Conservation (phyloP, 2,329 filamentous ascomycete genomes). For the Arthrobotrys pseudoclavata region DNA sequence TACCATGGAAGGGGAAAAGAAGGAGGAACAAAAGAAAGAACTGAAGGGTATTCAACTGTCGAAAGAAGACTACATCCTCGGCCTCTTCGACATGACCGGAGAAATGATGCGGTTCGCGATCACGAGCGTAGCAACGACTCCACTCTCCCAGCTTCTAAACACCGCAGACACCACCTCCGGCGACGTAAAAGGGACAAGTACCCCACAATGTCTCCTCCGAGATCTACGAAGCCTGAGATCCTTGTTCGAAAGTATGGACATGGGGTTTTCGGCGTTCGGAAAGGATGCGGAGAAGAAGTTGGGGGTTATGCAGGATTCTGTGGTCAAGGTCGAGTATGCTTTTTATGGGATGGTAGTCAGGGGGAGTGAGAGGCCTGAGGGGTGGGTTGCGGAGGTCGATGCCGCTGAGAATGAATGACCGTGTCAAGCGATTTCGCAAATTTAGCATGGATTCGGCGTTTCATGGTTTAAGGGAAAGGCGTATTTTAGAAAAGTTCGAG, state of each 20-base stretch:
- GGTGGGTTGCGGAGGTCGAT: constrained; percentile 86
- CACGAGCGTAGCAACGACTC: constrained; percentile 81
- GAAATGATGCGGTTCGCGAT: constrained; percentile 98
- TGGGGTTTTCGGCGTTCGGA: constrained; percentile 76
- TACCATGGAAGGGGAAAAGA: background rate
- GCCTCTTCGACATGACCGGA: constrained; percentile 92
- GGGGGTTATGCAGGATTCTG: constrained; percentile 85
- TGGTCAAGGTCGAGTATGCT: constrained; percentile 92
- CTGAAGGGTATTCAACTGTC: constrained; percentile 75
- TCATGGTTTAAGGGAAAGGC: constrained; percentile 4
- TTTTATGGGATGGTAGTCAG: constrained; percentile 89
- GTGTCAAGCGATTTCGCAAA: background rate
- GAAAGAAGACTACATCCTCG: constrained; percentile 87
- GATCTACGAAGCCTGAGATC: constrained; percentile 62
- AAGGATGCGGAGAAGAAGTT: constrained; percentile 83
- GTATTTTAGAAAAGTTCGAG: background rate
- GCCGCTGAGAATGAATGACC: constrained; percentile 41
- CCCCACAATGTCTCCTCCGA: constrained; percentile 25
- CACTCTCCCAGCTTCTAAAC: constrained; percentile 67
- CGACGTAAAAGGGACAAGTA: constrained; percentile 60
- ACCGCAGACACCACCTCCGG: constrained; percentile 64
- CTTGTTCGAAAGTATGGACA: constrained; percentile 72
- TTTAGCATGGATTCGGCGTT: constrained; percentile 19
- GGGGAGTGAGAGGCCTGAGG: constrained; percentile 87
- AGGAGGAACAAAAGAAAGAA: constrained; percentile 61